Percentiles rank a stretch among this genome's conserved stretches.
These are phyloP conservation scores for Oryza australiensis DNA, from an alignment of 176 grass and related monocot species.

Conservation along the genomic window DNA sequence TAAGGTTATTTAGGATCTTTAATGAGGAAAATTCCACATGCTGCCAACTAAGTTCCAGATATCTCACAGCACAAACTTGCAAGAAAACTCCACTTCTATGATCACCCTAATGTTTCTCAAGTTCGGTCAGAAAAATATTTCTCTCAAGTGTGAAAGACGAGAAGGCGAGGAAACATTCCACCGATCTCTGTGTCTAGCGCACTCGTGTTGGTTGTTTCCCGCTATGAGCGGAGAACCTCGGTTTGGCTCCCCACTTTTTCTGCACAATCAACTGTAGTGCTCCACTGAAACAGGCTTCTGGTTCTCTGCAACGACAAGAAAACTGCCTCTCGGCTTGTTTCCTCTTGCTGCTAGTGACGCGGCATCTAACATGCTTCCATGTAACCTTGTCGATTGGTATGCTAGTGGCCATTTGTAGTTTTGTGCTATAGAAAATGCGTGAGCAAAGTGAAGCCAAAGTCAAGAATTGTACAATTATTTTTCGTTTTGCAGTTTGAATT, in stretches of 20 bases:
- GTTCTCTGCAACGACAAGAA: conserved; percentile 32
- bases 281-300: conserved; percentile 42
- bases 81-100: background rate
- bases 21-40: background rate
- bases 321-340: background rate
- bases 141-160: background rate
- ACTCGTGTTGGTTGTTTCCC: conserved; percentile 33
- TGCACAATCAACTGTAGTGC: conserved; percentile 13
- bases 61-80: background rate
- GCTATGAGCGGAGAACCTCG: conserved; percentile 42
- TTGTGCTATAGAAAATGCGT: background rate
- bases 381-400: conserved; percentile 1
- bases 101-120: background rate
- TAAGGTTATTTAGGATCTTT: background rate
- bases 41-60: background rate
- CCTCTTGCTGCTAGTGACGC: background rate
- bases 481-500: background rate
- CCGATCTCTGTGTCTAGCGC: background rate
- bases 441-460: background rate
- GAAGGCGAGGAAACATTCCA: background rate
- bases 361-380: conserved; percentile 25
- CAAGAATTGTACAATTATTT: background rate
- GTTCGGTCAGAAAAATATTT: background rate
- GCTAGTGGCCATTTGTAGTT: background rate
- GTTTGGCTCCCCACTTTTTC: background rate